Conservation (phyloP, 768 basidiomycete species). For the Pleurotus giganteus region DNA sequence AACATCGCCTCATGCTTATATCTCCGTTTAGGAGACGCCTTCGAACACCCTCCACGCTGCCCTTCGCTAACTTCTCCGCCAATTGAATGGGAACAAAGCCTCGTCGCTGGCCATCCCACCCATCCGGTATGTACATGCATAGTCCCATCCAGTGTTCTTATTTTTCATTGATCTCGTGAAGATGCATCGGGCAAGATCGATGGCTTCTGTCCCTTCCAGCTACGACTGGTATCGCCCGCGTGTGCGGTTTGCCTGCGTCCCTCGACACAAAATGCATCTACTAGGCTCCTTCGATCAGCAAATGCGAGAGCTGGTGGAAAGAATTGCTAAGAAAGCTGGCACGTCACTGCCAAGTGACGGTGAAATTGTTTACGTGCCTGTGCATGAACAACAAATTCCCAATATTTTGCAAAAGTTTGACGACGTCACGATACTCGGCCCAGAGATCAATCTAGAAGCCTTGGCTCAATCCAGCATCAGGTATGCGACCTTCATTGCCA, state of each 20-base stretch:
- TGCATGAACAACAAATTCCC: slow-evolving; percentile 51
- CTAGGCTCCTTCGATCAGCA: slow-evolving; percentile 42
- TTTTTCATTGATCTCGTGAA: slow-evolving; percentile 21
- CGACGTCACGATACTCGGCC: slow-evolving; percentile 37
- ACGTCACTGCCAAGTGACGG: slow-evolving; percentile 22
- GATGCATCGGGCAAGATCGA: slow-evolving; percentile 57
- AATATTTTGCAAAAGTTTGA: slow-evolving; percentile 43
- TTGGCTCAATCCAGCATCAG: slow-evolving; percentile 54
- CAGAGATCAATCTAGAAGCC: slow-evolving; percentile 39
- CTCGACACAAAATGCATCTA: slow-evolving; percentile 33
- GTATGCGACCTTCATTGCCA: slow-evolving; percentile 26
- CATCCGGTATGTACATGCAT: slow-evolving; percentile 42
- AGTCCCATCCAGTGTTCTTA: not conserved
- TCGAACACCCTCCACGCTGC: slow-evolving; percentile 37
- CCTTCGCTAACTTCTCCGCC: slow-evolving; percentile 39
- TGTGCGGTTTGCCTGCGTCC: slow-evolving; percentile 46
- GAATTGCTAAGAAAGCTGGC: slow-evolving; percentile 30
- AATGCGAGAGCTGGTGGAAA: slow-evolving; percentile 28
- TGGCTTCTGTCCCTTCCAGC: slow-evolving; percentile 27
- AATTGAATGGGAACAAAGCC: slow-evolving; percentile 58
- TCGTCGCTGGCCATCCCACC: slow-evolving; percentile 58
- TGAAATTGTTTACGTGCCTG: slow-evolving; percentile 40
- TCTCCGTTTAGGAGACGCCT: slow-evolving; percentile 31
- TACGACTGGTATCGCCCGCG: slow-evolving; percentile 56
- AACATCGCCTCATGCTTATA: not conserved